phyloP scores from a whole-genome alignment of 73 alveolate genomes.

The Blepharisma japonicum region DNA sequence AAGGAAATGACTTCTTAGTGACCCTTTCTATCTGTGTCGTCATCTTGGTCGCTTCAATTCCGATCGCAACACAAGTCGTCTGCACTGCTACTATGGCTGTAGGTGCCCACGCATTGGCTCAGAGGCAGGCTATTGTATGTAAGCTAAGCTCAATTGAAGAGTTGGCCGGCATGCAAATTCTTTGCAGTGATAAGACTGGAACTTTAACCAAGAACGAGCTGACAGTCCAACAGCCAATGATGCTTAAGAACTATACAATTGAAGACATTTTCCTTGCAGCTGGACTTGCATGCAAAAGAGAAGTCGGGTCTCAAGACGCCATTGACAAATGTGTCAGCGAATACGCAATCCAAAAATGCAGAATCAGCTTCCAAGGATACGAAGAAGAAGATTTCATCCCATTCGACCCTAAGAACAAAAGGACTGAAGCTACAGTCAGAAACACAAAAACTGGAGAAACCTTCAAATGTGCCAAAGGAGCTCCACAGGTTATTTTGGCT shows the following conservation, averaged over 20 bases:
- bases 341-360: constrained; percentile 21
- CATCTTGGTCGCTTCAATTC: constrained; percentile 36
- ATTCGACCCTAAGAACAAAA: constrained; percentile 33
- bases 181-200: constrained; percentile 86
- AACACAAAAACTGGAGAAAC: constrained; percentile 15
- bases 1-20: constrained; percentile 25
- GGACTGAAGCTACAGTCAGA: constrained; percentile 31
- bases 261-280: constrained; percentile 31
- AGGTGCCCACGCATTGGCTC: constrained; percentile 55
- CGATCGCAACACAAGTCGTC: constrained; percentile 36
- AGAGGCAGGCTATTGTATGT: constrained; percentile 66
- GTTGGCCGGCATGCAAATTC: constrained; percentile 76
- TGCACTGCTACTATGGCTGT: constrained; percentile 46
- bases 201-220: constrained; percentile 61
- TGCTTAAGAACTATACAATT: constrained; percentile 6
- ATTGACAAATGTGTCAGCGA: constrained; percentile 27
- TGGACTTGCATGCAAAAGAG: constrained; percentile 29
- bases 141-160: constrained; percentile 75
- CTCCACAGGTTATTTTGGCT: constrained; percentile 31
- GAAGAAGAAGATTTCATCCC: constrained; percentile 32
- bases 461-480: constrained; percentile 32
- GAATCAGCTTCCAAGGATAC: background rate
- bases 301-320: constrained; percentile 28
- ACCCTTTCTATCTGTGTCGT: constrained; percentile 26
- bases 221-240: constrained; percentile 42